phyloP scores from a whole-genome alignment of 148 eudicot species.

The Amaranthus palmeri region DNA sequence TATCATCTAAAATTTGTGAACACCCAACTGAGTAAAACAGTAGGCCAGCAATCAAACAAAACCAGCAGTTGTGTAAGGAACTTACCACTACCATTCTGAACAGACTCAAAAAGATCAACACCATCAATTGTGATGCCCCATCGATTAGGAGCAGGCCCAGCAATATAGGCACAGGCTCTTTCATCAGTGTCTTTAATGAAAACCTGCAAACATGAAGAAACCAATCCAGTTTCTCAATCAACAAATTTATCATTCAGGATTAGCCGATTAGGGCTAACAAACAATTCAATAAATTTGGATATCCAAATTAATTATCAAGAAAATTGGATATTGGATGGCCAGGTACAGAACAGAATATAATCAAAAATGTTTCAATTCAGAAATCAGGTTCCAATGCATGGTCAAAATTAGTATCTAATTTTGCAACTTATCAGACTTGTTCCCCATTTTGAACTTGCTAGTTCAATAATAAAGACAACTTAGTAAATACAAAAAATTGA shows the following conservation, averaged over 20 bases:
- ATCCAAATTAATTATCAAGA: too few relatives aligned
- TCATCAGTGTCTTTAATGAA: constrained; percentile 95
- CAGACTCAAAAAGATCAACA: constrained; percentile 55
- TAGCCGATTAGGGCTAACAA: background rate
- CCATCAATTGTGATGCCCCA: constrained; percentile 88
- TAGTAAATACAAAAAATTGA: too few relatives aligned
- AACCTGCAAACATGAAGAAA: constrained; percentile 42
- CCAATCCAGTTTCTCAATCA: background rate
- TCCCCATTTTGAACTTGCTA: too few relatives aligned
- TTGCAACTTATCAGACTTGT: too few relatives aligned
- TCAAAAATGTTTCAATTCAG: too few relatives aligned
- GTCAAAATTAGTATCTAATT: too few relatives aligned
- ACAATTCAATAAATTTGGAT: too few relatives aligned
- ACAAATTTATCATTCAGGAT: background rate
- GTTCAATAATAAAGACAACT: too few relatives aligned
- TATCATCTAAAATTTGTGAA: background rate
- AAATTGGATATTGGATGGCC: too few relatives aligned
- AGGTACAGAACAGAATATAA: too few relatives aligned
- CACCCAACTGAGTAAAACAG: background rate
- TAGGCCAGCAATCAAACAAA: background rate
- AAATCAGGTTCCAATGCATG: too few relatives aligned
- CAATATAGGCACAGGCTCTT: constrained; percentile 98
- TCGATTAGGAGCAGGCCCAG: constrained; percentile 97
- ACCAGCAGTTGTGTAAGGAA: background rate
- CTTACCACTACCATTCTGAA: constrained; percentile 37